Evolutionary conservation across 805 yeast genomes (phyloP).

Genomic region (Candida argentea): DNA sequence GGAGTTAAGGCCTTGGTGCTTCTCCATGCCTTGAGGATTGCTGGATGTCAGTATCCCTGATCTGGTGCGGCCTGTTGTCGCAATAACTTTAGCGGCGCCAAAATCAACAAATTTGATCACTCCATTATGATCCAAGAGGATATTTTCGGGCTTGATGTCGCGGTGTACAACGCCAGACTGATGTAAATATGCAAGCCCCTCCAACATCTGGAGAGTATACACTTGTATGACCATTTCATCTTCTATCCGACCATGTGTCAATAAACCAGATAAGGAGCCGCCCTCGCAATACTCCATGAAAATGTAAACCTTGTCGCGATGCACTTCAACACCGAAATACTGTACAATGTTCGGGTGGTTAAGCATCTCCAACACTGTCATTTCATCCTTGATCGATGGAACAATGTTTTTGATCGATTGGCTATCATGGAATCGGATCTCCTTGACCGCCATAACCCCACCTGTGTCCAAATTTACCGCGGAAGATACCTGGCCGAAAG

Average conservation of each 20-base stretch:
- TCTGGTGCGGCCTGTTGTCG: constrained; percentile 44
- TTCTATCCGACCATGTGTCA: constrained; percentile 89
- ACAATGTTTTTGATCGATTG: constrained; percentile 77
- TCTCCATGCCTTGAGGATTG: not conserved
- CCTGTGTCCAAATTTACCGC: constrained; percentile 92
- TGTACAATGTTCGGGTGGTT: constrained; percentile 96
- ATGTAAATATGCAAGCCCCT: constrained; percentile 90
- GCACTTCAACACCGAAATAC: constrained; percentile 95
- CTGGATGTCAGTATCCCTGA: constrained; percentile 3
- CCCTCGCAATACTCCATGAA: constrained; percentile 98
- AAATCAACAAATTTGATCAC: constrained; percentile 93
- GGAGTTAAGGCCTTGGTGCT: constrained; percentile 24
- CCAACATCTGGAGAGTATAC: constrained; percentile 84
- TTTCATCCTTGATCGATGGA: constrained; percentile 87
- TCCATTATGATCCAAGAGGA: constrained; percentile 81
- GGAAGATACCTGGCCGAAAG: constrained; percentile 89
- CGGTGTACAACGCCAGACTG: constrained; percentile 94
- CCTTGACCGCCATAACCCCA: constrained; percentile 94
- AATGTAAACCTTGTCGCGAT: constrained; percentile 86
- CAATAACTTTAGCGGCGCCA: constrained; percentile 91
- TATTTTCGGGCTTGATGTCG: constrained; percentile 93
- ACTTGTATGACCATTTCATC: constrained; percentile 90
- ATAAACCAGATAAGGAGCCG: constrained; percentile 77
- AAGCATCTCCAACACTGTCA: constrained; percentile 91
- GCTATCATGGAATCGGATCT: constrained; percentile 80